Percentiles rank a stretch among this genome's conserved stretches.
Evolutionary conservation across 1,139 yeast genomes (phyloP).

Genomic region (Lodderomyces parapsilosis): DNA sequence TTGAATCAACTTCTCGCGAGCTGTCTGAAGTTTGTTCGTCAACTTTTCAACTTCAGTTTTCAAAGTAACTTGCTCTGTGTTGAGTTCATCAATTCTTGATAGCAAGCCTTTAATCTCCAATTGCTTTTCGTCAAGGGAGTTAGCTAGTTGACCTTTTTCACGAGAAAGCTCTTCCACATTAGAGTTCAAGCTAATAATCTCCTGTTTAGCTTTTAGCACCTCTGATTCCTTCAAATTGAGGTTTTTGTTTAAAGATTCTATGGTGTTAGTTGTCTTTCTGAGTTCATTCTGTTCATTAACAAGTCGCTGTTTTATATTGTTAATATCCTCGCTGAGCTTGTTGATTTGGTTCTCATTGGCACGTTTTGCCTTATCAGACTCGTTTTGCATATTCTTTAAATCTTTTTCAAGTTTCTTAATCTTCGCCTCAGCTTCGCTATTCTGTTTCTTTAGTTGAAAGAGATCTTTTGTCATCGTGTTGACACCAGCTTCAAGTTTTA

Average conservation of each 20-base stretch:
- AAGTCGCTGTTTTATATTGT: neutral
- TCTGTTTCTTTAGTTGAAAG: constrained; percentile 61
- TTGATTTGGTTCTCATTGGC: constrained; percentile 26
- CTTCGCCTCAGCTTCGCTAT: constrained; percentile 49
- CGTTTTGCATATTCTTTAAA: constrained; percentile 21
- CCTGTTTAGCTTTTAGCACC: neutral
- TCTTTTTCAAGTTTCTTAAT: constrained; percentile 44
- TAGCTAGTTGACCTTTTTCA: neutral
- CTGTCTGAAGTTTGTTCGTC: constrained; percentile 1
- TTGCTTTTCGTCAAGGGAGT: neutral
- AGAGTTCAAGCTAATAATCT: neutral
- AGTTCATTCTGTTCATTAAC: neutral
- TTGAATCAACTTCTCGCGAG: constrained; percentile 3
- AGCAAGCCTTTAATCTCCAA: neutral
- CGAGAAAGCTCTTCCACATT: constrained; percentile 1
- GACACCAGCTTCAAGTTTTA: constrained; percentile 80
- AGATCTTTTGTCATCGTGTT: constrained; percentile 88
- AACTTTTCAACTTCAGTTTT: constrained; percentile 2
- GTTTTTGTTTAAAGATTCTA: neutral
- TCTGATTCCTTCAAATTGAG: neutral
- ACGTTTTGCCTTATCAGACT: constrained; percentile 19
- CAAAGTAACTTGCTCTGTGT: neutral
- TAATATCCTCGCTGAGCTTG: constrained; percentile 12
- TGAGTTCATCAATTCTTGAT: neutral
- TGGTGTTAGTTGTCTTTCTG: neutral